Percentiles rank a stretch among this genome's conserved stretches.
Conservation (phyloP, 208 protist species). For the Crithidia mellificae region DNA sequence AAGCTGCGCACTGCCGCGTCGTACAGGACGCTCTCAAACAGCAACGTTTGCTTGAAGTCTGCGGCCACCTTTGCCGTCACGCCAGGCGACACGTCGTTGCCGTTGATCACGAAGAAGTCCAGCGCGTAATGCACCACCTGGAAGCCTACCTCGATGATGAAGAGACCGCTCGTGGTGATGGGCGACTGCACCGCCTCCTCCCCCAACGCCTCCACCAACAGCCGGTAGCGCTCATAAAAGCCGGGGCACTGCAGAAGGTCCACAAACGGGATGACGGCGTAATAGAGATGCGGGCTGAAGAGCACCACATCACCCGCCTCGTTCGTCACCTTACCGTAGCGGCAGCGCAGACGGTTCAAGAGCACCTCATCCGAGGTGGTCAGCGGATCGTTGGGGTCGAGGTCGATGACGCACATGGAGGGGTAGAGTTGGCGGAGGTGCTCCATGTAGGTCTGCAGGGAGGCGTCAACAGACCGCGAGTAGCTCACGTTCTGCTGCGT, state of each 20-base stretch:
- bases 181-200: slow-evolving; percentile 31
- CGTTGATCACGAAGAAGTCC: slow-evolving; percentile 84
- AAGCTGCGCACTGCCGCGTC: slow-evolving; percentile 68
- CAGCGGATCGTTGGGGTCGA: slow-evolving; percentile 60
- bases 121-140: slow-evolving; percentile 88
- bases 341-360: slow-evolving; percentile 75
- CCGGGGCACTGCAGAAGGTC: slow-evolving; percentile 42
- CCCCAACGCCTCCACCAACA: slow-evolving; percentile 18
- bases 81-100: slow-evolving; percentile 47
- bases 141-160: slow-evolving; percentile 85
- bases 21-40: slow-evolving; percentile 83
- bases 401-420: slow-evolving; percentile 64
- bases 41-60: slow-evolving; percentile 72
- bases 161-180: slow-evolving; percentile 59
- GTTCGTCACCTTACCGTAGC: slow-evolving; percentile 78
- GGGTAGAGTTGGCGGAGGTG: slow-evolving; percentile 66
- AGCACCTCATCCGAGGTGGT: slow-evolving; percentile 66
- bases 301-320: slow-evolving; percentile 42
- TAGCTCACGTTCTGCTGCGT: slow-evolving; percentile 34
- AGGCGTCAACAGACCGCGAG: slow-evolving; percentile 47
- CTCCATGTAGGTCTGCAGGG: slow-evolving; percentile 67
- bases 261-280: slow-evolving; percentile 64
- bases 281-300: slow-evolving; percentile 72
- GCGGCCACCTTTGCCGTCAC: slow-evolving; percentile 59
- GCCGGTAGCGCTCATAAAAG: slow-evolving; percentile 22